Evolutionary conservation across 202 grass and related monocot genomes (phyloP).

Genomic region (Thinopyrum obtusiflorum): DNA sequence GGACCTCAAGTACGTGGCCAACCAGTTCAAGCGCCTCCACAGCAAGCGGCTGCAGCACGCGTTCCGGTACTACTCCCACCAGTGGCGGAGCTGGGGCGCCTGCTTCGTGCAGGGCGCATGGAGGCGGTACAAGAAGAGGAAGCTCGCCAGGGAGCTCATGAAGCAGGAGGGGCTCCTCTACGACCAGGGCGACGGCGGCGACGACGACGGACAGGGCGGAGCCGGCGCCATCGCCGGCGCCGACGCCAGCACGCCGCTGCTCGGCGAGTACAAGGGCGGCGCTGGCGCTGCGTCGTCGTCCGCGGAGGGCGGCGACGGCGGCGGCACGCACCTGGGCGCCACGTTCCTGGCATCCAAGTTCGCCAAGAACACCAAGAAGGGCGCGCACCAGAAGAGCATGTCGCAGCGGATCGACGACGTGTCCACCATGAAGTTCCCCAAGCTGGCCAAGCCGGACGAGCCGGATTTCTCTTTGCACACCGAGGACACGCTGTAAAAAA

Average conservation of each 20-base stretch:
- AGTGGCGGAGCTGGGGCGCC: constrained; percentile 86
- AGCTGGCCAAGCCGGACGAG: constrained; percentile 76
- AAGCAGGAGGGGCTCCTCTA: constrained; percentile 53
- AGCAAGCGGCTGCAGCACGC: constrained; percentile 92
- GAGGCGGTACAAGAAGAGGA: constrained; percentile 68
- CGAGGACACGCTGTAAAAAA: constrained; percentile 45
- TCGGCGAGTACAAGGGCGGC: constrained; percentile 11
- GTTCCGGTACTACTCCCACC: constrained; percentile 93
- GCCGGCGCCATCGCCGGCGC: not conserved
- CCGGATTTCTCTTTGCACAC: constrained; percentile 67
- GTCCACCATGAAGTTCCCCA: constrained; percentile 58
- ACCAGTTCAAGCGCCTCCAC: constrained; percentile 92
- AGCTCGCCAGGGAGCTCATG: constrained; percentile 63
- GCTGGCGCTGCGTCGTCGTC: not conserved
- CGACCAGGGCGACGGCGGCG: constrained; percentile 33
- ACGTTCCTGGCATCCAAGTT: constrained; percentile 75
- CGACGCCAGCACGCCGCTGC: constrained; percentile 40
- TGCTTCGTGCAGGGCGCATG: constrained; percentile 87
- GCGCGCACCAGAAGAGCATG: constrained; percentile 33
- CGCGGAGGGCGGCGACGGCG: constrained; percentile 9
- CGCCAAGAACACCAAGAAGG: constrained; percentile 65
- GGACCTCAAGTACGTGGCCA: constrained; percentile 93
- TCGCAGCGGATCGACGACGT: constrained; percentile 33
- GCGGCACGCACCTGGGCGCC: constrained; percentile 38
- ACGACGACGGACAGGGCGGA: not conserved